Conservation (phyloP, 2,329 filamentous ascomycete genomes). For the Aspergillus pseudoviridinutans region DNA sequence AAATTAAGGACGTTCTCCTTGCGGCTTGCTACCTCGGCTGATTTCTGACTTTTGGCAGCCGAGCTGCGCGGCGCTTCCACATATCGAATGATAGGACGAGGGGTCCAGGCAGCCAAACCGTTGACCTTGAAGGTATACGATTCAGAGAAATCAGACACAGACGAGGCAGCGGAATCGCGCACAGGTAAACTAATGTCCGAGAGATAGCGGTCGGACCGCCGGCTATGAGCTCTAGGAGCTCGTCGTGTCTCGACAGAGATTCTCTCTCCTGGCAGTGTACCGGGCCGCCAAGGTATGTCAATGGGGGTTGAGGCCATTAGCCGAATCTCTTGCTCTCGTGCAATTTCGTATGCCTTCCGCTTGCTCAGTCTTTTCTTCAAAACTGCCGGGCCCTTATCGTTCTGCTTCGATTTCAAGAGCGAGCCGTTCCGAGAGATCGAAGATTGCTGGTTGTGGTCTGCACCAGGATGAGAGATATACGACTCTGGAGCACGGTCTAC, state of each 20-base stretch:
- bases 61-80: conserved; percentile 61
- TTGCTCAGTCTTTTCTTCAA: conserved; percentile 71
- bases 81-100: conserved; percentile 77
- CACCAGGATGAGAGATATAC: conserved; percentile 33
- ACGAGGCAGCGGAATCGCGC: conserved; percentile 70
- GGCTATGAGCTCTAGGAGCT: conserved; percentile 45
- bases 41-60: conserved; percentile 43
- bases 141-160: conserved; percentile 71
- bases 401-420: conserved; percentile 55
- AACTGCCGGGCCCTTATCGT: conserved; percentile 53
- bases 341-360: conserved; percentile 68
- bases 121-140: conserved; percentile 76
- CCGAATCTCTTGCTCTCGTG: conserved; percentile 82
- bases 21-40: conserved; percentile 47
- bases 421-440: conserved; percentile 44
- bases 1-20: conserved; percentile 50
- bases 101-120: conserved; percentile 73
- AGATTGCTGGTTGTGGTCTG: conserved; percentile 37
- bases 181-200: conserved; percentile 74
- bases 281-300: conserved; percentile 58
- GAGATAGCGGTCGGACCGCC: conserved; percentile 57
- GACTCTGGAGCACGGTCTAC: conserved; percentile 14
- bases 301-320: conserved; percentile 70
- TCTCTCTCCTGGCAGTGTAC: conserved; percentile 56
- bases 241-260: conserved; percentile 55